Base-by-base conservation (phyloP, 345 rosid species). In the Populus pruinosa region DNA sequence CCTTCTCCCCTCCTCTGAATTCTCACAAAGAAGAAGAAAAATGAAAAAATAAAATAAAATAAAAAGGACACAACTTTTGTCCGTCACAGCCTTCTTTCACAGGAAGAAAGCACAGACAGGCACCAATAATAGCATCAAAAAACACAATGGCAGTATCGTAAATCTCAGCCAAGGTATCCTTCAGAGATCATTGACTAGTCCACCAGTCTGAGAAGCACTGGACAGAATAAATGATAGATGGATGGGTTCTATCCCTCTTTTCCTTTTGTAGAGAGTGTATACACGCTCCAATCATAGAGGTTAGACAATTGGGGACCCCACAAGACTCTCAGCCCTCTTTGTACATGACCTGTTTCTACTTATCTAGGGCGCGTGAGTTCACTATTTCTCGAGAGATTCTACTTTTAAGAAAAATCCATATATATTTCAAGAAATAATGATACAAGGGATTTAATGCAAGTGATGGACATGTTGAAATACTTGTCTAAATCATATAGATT, bases 101-200 rank as follows among this genome's bases (percentile, higher is more conserved):
- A 55, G 6, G 81, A 29, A 63, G 74, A 61, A 70, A 18, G 63
- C 80, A 69, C 59, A 64, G 74, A 67, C 82, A 36, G 72, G 31
- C 76, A 39, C 47, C 75, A 80, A 78, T 72, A 82, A 74, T 80
- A 74, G 74, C 31, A 14, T 47, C 65, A 39, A 49, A 39, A 38
- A 5, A 10, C 1, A 27, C 17, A 77, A 78, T 75, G 88, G 88
- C 79, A 83, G 23, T 81, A 53, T 78, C 2, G 88, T 86, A 76
- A 80, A 50, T 78, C n/a, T 1, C 5, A 1, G 8, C 49, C 47
- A 17, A 12, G 50, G 62, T 80, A 53, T 56, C 70, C 70, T 43
- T 55, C 80, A 69, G 78, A 75, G 82, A 80, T 76, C 89, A 83
- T 86, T 86, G 89, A 88, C 85, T 72, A 80, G 88, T 86, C 86